Evolutionary conservation across 148 eudicot species (phyloP).

Genomic region (Persicaria tinctoria): DNA sequence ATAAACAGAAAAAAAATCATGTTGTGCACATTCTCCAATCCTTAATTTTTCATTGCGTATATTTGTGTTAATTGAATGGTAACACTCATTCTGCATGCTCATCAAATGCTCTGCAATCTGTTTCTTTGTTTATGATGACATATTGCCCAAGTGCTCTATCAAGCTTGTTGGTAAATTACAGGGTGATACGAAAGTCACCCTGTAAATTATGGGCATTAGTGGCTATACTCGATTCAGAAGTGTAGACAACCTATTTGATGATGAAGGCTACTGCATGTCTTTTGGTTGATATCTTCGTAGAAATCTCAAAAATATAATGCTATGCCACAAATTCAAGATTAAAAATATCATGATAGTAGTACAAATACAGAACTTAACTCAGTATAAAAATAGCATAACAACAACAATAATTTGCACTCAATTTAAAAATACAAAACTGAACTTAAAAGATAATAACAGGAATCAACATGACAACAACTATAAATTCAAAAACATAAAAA

Average conservation of each 20-base stretch:
- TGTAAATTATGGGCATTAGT: slow-evolving; percentile 96
- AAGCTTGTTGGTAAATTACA: slow-evolving; percentile 16
- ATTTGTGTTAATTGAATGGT: slow-evolving; percentile 6
- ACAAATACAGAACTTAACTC: too few relatives aligned
- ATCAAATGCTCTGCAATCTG: slow-evolving; percentile 12
- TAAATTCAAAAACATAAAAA: too few relatives aligned
- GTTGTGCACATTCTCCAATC: slow-evolving; percentile 3
- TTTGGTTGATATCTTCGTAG: too few relatives aligned
- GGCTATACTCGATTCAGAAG: slow-evolving; percentile 84
- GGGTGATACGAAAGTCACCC: slow-evolving; percentile 80
- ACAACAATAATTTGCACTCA: too few relatives aligned
- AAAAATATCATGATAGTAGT: too few relatives aligned
- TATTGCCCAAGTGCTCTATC: background rate
- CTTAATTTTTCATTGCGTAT: slow-evolving; percentile 15
- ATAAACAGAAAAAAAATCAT: too few relatives aligned
- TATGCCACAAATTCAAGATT: too few relatives aligned
- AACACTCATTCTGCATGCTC: background rate
- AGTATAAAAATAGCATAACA: too few relatives aligned
- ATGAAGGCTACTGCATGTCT: slow-evolving; percentile 24
- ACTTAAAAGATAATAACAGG: too few relatives aligned
- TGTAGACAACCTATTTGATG: slow-evolving; percentile 59
- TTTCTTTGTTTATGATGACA: background rate
- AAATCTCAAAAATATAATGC: too few relatives aligned
- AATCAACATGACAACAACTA: too few relatives aligned
- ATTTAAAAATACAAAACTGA: too few relatives aligned